Percentiles rank a stretch among this genome's conserved stretches.
Evolutionary conservation across 2,329 filamentous ascomycete genomes (phyloP).

Genomic region (Diaporthe ilicicola): DNA sequence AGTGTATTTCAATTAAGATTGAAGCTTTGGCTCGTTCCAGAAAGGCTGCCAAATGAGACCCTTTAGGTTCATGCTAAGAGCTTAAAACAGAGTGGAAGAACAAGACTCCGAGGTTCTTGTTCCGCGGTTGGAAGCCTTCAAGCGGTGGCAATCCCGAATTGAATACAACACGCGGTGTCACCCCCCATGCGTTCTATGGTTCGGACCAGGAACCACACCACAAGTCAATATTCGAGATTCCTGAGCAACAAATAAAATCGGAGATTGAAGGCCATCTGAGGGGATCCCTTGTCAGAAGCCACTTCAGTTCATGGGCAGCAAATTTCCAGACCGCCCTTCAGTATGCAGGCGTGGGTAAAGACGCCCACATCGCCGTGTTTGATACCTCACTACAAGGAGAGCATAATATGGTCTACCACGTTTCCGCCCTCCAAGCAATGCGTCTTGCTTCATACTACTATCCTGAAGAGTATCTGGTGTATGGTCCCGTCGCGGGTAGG

Average conservation of each 20-base stretch:
- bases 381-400: not conserved
- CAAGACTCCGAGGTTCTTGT: not conserved
- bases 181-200: conserved; percentile 2
- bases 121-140: not conserved
- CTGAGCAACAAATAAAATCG: not conserved
- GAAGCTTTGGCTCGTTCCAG: not conserved
- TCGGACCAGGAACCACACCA: not conserved
- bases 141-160: not conserved
- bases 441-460: not conserved
- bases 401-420: not conserved
- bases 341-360: not conserved
- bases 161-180: not conserved
- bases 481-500: not conserved
- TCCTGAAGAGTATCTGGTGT: not conserved
- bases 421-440: not conserved
- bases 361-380: not conserved
- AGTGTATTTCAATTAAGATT: no score
- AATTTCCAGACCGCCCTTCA: not conserved
- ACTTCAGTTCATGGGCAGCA: conserved; percentile 7
- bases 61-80: not conserved
- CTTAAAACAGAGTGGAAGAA: not conserved
- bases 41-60: not conserved
- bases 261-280: not conserved
- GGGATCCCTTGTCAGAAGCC: not conserved
- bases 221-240: not conserved